Evolutionary conservation across 164 flowering plant species (phyloP).

Genomic region (Hamamelis virginiana): DNA sequence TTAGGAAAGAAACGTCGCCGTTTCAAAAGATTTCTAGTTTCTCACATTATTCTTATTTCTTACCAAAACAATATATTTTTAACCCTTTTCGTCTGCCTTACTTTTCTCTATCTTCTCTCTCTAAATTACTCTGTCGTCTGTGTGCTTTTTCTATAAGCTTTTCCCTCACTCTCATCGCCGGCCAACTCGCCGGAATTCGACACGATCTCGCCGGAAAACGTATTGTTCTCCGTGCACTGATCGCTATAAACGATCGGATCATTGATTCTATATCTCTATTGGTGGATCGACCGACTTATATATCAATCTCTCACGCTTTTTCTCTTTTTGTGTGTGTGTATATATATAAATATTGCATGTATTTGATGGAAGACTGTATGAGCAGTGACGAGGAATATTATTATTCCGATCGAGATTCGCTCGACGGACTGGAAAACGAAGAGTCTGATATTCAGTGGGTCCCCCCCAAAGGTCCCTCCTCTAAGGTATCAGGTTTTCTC

Average conservation of each 20-base stretch:
- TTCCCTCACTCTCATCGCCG: constrained; percentile 3
- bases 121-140: no score
- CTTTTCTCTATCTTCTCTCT: no score
- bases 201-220: not conserved
- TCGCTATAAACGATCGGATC: not conserved
- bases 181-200: constrained; percentile 9
- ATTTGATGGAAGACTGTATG: constrained; percentile 38
- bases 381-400: constrained; percentile 49
- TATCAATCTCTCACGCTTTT: no score
- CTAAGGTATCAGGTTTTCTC: constrained; percentile 31
- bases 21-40: no score
- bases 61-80: no score
- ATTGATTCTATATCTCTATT: not conserved
- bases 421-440: constrained; percentile 55
- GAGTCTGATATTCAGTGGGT: constrained; percentile 36
- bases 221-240: not conserved
- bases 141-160: constrained; percentile 8
- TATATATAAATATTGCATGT: not conserved
- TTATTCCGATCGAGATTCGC: constrained; percentile 55
- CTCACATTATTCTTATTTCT: not conserved
- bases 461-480: constrained; percentile 33
- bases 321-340: not conserved
- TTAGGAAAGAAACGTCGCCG: no score
- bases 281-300: not conserved
- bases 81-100: no score